Evolutionary conservation across 345 rosid genomes (phyloP), one percentile per base, ranked within the genome.

Genomic region (Salix viminalis): DNA sequence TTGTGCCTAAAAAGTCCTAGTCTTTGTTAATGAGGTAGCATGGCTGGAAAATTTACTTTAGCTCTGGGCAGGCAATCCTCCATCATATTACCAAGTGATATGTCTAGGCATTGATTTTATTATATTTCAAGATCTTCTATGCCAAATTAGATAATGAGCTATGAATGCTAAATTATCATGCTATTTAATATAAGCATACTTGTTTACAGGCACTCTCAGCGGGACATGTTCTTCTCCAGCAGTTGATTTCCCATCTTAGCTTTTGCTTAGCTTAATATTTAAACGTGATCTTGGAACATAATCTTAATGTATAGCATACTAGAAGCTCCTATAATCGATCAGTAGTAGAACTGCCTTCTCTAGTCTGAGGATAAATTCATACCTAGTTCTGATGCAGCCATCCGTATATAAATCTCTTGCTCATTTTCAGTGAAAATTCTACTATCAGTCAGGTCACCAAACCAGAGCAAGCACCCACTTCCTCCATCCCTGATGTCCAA

Each of bases 401-500:
- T 54, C 61, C 61, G 9, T 21, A 71, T 26, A 56, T 54, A 71
- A 15, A 71, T 42, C 12, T 71, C 75, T 56, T 56, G 75, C 30
- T 42, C 65, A 42, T 24, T 58, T 11, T 21, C 65, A 32, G 15
- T 14, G 36, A 42, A 56, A 34, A 21, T 42, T 71, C 75, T 71
- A 13, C n/a, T 71, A n/a, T 71, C 75, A 56, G 56, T 71, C 48
- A 71, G 46, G 21, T 56, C 75, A 30, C 65, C 37, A n/a, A 52
- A 56, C 75, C 75, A 54, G 36, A 54, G 75, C 75, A 71, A 41
- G 44, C 44, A 41, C 44, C 44, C 44, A 41, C 44, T 41, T 41
- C 44, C 44, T 41, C 44, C 13, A 41, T 41, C 44, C 44, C 44
- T 41, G 44, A 41, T 41, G 44, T 41, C 44, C 44, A 41, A 41